A percentile compares a stretch with the other conserved stretches of the same genome.
Conservation (phyloP, 129 eudicot genomes). For the Saussurea involucrata region DNA sequence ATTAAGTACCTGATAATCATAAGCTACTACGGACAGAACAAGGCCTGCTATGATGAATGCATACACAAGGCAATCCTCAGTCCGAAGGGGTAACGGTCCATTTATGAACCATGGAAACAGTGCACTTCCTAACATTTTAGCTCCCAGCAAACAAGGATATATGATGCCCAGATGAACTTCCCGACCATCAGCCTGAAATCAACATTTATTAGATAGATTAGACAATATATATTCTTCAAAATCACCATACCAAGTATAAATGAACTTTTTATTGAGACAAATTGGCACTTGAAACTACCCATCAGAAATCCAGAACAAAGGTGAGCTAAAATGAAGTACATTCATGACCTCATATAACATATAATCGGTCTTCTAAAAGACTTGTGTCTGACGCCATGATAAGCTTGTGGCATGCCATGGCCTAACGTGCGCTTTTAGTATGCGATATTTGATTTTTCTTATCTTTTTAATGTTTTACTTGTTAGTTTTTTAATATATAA, state of each 20-base stretch:
- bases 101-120: constrained; percentile 69
- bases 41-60: constrained; percentile 54
- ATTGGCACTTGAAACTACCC: background rate
- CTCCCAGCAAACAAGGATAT: constrained; percentile 88
- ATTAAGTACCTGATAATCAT: constrained; percentile 84
- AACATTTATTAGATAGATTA: background rate
- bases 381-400: too few relatives aligned
- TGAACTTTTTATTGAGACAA: background rate
- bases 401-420: too few relatives aligned
- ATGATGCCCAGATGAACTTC: constrained; percentile 74
- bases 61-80: constrained; percentile 75
- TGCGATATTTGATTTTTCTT: too few relatives aligned
- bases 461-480: too few relatives aligned
- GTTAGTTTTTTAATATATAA: too few relatives aligned
- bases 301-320: background rate
- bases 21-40: constrained; percentile 68
- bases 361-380: too few relatives aligned
- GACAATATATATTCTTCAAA: background rate
- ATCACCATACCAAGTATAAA: background rate
- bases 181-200: constrained; percentile 90
- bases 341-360: background rate
- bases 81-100: constrained; percentile 60
- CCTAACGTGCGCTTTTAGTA: too few relatives aligned
- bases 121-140: constrained; percentile 92
- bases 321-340: background rate